A percentile compares a stretch with the other conserved stretches of the same genome.
Conservation (phyloP, 176 grass and related monocot species). For the Triticum dicoccoides region DNA sequence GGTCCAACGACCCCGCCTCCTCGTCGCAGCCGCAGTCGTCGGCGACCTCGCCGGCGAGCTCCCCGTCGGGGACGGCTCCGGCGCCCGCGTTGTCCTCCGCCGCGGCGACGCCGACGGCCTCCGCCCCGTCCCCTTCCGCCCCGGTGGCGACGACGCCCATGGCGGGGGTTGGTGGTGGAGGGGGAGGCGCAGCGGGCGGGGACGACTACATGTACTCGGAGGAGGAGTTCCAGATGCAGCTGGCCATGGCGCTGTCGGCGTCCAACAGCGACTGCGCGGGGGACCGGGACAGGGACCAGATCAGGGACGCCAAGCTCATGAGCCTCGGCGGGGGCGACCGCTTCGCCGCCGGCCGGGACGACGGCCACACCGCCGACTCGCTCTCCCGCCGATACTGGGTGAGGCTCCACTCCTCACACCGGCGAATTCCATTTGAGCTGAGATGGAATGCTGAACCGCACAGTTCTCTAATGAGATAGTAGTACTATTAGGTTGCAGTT, state of each 20-base stretch:
- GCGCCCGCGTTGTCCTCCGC: constrained; percentile 28
- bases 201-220: constrained; percentile 81
- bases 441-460: not conserved
- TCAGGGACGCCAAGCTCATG: constrained; percentile 85
- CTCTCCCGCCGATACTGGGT: constrained; percentile 95
- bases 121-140: constrained; percentile 43
- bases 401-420: constrained; percentile 1
- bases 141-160: constrained; percentile 8
- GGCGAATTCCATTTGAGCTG: not conserved
- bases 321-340: constrained; percentile 66
- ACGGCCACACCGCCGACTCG: constrained; percentile 59
- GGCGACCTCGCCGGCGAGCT: constrained; percentile 37
- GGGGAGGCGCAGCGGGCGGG: constrained; percentile 21
- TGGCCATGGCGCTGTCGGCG: constrained; percentile 90
- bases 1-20: constrained; percentile 69
- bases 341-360: constrained; percentile 56
- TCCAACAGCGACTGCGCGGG: constrained; percentile 74
- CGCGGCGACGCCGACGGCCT: not conserved
- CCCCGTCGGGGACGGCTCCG: constrained; percentile 39
- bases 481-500: not conserved
- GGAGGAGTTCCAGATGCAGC: constrained; percentile 99
- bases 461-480: not conserved
- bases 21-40: constrained; percentile 2
- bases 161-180: not conserved
- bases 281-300: constrained; percentile 92